These are phyloP conservation scores for Penicillium sp. DNA, from an alignment of 2,329 filamentous ascomycete species.

Conservation along the genomic window DNA sequence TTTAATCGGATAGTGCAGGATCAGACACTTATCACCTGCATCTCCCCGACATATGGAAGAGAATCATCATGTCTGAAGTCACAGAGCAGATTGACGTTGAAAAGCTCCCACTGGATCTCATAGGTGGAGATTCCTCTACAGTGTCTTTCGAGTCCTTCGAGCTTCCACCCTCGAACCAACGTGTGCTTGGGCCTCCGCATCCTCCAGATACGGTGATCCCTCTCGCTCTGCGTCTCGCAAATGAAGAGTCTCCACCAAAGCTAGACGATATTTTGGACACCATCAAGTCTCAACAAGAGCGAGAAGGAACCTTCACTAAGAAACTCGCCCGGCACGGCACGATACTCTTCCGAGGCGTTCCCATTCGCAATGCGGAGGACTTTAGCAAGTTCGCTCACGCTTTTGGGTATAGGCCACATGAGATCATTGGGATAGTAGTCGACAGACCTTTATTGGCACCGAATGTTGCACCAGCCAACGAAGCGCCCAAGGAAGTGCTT, in stretches of 20 bases:
- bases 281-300: conserved; percentile 41
- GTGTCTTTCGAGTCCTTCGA: conserved; percentile 45
- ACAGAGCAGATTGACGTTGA: conserved; percentile 5
- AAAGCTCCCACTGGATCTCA: conserved; percentile 27
- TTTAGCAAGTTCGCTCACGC: conserved; percentile 57
- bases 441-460: conserved; percentile 50
- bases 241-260: conserved; percentile 21
- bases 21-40: neutral
- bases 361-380: conserved; percentile 50
- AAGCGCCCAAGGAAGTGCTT: conserved; percentile 52
- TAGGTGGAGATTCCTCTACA: conserved; percentile 16
- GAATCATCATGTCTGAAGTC: conserved; percentile 3
- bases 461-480: conserved; percentile 54
- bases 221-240: conserved; percentile 42
- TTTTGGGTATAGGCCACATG: conserved; percentile 54
- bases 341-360: conserved; percentile 53
- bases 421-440: conserved; percentile 58
- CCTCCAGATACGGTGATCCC: conserved; percentile 43
- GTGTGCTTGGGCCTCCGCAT: conserved; percentile 46
- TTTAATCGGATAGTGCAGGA: neutral
- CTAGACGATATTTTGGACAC: conserved; percentile 43
- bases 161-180: conserved; percentile 48
- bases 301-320: conserved; percentile 43
- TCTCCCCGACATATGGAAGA: neutral
- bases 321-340: conserved; percentile 51